Evolutionary conservation across 2,329 filamentous ascomycete species (phyloP), one percentile per base, ranked within the genome.

Genomic region (Neofusicoccum cordaticola): DNA sequence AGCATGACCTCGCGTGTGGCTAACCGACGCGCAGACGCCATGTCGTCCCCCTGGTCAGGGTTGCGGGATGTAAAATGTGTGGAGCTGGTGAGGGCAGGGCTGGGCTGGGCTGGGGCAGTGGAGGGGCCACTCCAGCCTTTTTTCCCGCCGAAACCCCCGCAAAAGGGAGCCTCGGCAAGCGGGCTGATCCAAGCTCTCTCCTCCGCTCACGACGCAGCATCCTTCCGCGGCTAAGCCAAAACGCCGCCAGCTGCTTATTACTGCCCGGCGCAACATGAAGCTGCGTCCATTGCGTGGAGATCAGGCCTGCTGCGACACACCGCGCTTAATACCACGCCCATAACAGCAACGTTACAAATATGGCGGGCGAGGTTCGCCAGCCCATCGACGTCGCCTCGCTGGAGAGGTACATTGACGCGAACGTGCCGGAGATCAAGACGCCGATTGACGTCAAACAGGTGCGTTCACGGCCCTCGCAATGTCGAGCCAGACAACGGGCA

Each of bases 361-460:
- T 97, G 94, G 94, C 95, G 62, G 94, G 94, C 71, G 84, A 84
- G 68, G 88, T 99, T 65, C 88, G 95, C 76, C 95, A 99, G 76
- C 91, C 92, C 48, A 96, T 99, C 74, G 91, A 98, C 75, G 80
- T 94, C 71, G 80, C 85, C 72, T 87, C 91, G 15, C 83, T 99
- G 63, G 90, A 94, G 81, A 84, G 83, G 68, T 99, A 93, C 78
- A 85, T 99, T 69, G 80, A 85, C 63, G 78, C 85, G 67, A 85
- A 93, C 79, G 91, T 96, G n/a, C 92, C 92, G 2, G 85, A 89
- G 72, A 93, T 99, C 75, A 86, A 90, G 79, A 85, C 87, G 13
- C 95, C 95, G 0, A 81, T 98, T 69, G 89, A 93, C 51, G 82
- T 98, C 69, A 96, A 97, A 81, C 94, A 97, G 86, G 93, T 93